Evolutionary conservation across 495 filamentous ascomycete genomes (phyloP).

Genomic region (Xylaria acuta): DNA sequence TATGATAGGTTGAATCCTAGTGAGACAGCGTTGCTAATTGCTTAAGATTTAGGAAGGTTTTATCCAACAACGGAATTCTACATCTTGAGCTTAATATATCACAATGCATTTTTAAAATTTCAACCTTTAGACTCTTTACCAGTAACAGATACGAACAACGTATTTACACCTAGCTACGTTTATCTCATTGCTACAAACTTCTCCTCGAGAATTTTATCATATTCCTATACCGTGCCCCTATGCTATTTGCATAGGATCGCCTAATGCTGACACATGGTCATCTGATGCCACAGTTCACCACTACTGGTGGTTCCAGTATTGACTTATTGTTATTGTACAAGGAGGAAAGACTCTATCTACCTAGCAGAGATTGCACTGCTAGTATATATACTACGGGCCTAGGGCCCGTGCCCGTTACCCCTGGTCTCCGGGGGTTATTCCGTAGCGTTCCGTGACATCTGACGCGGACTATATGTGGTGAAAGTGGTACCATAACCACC

Average conservation of each 20-base stretch:
- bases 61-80: not conserved
- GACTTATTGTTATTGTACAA: too few relatives aligned
- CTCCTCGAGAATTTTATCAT: not conserved
- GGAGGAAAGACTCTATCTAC: too few relatives aligned
- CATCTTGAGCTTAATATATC: not conserved
- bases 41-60: not conserved
- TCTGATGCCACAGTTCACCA: too few relatives aligned
- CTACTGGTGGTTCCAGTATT: too few relatives aligned
- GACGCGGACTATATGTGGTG: constrained; percentile 19
- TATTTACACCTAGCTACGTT: not conserved
- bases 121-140: not conserved
- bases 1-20: not conserved
- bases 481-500: not conserved
- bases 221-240: too few relatives aligned
- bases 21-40: too few relatives aligned
- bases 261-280: not conserved
- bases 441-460: too few relatives aligned
- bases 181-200: not conserved
- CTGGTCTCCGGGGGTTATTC: too few relatives aligned
- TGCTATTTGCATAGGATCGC: not conserved
- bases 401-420: too few relatives aligned
- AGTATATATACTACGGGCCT: too few relatives aligned
- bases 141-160: not conserved
- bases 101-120: not conserved
- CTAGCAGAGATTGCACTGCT: too few relatives aligned